Conservation (phyloP, 768 basidiomycete genomes). For the Russula lepida region DNA sequence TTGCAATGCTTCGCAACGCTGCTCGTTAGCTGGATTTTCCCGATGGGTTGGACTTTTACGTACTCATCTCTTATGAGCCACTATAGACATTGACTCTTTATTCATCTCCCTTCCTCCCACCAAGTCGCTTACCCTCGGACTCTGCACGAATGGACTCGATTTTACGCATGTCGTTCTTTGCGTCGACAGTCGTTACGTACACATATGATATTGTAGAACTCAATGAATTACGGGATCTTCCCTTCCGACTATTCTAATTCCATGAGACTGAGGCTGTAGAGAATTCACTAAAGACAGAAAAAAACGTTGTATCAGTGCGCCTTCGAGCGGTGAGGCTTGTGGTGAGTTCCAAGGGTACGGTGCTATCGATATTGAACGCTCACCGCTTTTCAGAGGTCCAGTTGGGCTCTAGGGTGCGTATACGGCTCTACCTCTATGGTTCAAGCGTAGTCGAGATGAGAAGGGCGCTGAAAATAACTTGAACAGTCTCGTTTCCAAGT, state of each 20-base stretch:
- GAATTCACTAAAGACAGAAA: background rate
- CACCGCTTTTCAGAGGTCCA: background rate
- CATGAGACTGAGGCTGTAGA: background rate
- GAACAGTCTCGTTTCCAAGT: too few relatives aligned
- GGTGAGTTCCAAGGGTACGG: background rate
- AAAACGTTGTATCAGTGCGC: background rate
- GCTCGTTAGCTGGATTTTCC: constrained; percentile 18
- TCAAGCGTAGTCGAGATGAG: background rate
- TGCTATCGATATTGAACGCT: background rate
- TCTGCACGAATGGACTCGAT: constrained; percentile 3
- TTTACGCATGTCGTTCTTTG: constrained; percentile 1
- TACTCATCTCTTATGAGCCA: background rate
- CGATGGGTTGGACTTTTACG: constrained; percentile 2
- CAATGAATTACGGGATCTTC: background rate
- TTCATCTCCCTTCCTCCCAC: background rate
- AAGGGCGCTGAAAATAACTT: too few relatives aligned
- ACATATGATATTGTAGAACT: constrained; percentile 11
- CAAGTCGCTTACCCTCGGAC: constrained; percentile 2
- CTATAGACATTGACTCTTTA: constrained; percentile 12
- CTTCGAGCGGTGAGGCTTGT: background rate
- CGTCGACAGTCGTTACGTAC: constrained; percentile 9
- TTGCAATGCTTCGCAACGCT: constrained; percentile 41
- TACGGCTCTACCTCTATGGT: too few relatives aligned
- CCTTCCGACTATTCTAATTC: background rate
- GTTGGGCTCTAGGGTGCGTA: too few relatives aligned